These are phyloP conservation scores for Coriolopsis trogii DNA, from an alignment of 1,284 basidiomycete species.

Conservation along the genomic window DNA sequence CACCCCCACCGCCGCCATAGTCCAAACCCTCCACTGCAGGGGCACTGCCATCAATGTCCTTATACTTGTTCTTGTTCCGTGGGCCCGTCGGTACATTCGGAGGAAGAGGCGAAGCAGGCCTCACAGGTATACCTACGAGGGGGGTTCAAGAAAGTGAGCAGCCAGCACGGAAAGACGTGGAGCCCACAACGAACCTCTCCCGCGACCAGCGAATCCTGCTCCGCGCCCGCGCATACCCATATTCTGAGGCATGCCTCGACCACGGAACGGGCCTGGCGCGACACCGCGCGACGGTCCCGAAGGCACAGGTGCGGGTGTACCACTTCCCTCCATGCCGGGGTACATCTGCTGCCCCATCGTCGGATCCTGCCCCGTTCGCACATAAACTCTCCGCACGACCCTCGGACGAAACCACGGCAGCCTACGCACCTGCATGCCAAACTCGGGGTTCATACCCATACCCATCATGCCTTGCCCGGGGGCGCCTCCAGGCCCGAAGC, in stretches of 20 bases:
- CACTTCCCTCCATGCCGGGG: constrained; percentile 50
- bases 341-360: constrained; percentile 59
- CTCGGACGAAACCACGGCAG: constrained; percentile 2
- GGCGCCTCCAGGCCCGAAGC: constrained; percentile 26
- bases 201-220: constrained; percentile 37
- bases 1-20: constrained; percentile 49
- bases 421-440: constrained; percentile 54
- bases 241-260: constrained; percentile 45
- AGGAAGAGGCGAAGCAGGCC: constrained; percentile 79
- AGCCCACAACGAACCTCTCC: constrained; percentile 38
- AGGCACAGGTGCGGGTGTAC: constrained; percentile 37
- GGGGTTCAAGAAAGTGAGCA: not conserved
- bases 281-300: constrained; percentile 43
- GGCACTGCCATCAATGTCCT: constrained; percentile 68
- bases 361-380: constrained; percentile 32
- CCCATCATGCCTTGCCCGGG: constrained; percentile 40
- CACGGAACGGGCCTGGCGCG: constrained; percentile 58
- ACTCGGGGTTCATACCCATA: constrained; percentile 39
- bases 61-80: constrained; percentile 85
- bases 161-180: constrained; percentile 21
- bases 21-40: constrained; percentile 83
- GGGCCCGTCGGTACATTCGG: constrained; percentile 85
- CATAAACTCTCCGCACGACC: constrained; percentile 24
- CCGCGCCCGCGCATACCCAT: constrained; percentile 35
- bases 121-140: constrained; percentile 46